These are phyloP conservation scores for Inonotus obliquus DNA, from an alignment of 1,284 basidiomycete species.

Conservation along the genomic window DNA sequence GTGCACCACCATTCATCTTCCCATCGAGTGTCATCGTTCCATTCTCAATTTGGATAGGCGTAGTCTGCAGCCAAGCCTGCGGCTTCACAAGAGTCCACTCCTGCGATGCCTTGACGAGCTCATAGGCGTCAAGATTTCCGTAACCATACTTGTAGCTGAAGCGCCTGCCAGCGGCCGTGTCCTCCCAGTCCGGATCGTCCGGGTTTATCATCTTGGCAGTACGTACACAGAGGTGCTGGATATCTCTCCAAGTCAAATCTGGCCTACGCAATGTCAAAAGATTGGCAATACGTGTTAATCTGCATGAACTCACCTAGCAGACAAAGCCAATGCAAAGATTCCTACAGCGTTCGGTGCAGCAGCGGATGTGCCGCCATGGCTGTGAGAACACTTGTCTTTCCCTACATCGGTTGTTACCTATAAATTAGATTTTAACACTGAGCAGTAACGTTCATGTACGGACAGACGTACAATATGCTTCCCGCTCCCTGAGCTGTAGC, in stretches of 20 bases:
- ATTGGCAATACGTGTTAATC: conserved; percentile 2
- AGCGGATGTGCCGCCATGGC: conserved; percentile 95
- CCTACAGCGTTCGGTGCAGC: conserved; percentile 95
- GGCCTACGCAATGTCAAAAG: conserved; percentile 46
- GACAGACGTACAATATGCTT: conserved; percentile 75
- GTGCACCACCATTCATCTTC: conserved; percentile 58
- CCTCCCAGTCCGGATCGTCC: conserved; percentile 94
- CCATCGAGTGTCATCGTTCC: conserved; percentile 53
- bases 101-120: conserved; percentile 78
- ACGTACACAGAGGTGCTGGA: conserved; percentile 87
- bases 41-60: conserved; percentile 61
- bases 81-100: conserved; percentile 89
- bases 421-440: conserved; percentile 18
- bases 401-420: conserved; percentile 95
- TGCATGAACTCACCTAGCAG: conserved; percentile 59
- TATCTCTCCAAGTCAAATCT: conserved; percentile 94
- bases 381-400: conserved; percentile 75
- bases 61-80: conserved; percentile 84
- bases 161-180: conserved; percentile 69
- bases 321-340: conserved; percentile 83
- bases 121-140: conserved; percentile 83
- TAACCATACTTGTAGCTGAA: conserved; percentile 99
- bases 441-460: conserved; percentile 17
- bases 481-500: conserved; percentile 94
- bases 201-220: conserved; percentile 80